Base-by-base conservation (phyloP, 2,329 filamentous ascomycete genomes). In the Aschersonia sp. region DNA sequence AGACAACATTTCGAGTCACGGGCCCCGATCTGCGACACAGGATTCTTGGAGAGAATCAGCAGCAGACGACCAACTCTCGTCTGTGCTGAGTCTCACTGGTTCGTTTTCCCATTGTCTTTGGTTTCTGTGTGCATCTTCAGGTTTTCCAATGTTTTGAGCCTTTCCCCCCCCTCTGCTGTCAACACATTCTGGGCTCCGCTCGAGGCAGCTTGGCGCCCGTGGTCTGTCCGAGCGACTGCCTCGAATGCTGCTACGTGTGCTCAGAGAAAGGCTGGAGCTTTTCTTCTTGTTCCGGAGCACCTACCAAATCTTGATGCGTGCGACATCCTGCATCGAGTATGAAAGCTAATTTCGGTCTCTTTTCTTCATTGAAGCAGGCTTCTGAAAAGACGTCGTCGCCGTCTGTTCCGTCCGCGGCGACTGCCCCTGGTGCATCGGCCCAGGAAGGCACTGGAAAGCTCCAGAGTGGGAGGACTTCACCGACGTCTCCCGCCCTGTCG, bases 61-160 rank as follows among this genome's bases (percentile, higher is more conserved):
- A 68, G 73, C 74, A 76, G 77, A 71, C 76, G 75, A 77, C 64
- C 61, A 52, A 61, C 55, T 57, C 61, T 77, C 74, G 77, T 80
- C 76, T 80, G 76, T 72, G 65, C 75, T 79, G 75, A 73, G 38
- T 78, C 75, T 76, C 72, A 58, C 61, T 67, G 70, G 73, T 75
- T 61, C 72, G 71, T 42, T n/a, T 42, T 2, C 20, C 40, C 6
- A 42, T 42, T 42, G 10, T n/a, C 2, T 38, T 38, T 7, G 32
- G 7, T 38, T 12, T 38, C 12, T 12, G 32, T 12, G 32, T 12
- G 32, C 32, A 7, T 20, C 20, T 20, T 20, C 20, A 20, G 20
- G 1, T 20, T 20, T 20, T 20, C 20, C 20, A 20, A 20, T 20
- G 20, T 20, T 20, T 20, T 20, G 20, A 20, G 20, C 32, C 32